Conservation (phyloP, 805 yeast genomes). For the Lipomyces spencermartinsiae region DNA sequence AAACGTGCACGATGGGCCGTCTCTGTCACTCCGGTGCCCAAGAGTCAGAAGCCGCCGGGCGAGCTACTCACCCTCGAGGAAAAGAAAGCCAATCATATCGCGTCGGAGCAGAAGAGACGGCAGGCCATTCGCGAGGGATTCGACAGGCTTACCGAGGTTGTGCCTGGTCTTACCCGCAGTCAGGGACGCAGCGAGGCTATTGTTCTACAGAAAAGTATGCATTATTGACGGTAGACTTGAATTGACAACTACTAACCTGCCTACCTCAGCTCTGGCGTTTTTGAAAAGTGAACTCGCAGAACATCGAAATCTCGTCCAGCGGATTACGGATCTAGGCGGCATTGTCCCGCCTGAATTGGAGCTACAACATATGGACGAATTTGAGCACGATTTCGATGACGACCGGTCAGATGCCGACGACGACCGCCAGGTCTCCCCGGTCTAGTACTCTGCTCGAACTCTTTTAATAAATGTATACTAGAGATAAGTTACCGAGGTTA, state of each 20-base stretch:
- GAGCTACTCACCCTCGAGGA: slow-evolving; percentile 44
- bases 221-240: not conserved
- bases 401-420: slow-evolving; percentile 9
- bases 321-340: slow-evolving; percentile 37
- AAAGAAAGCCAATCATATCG: slow-evolving; percentile 69
- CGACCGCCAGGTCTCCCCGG: slow-evolving; percentile 1
- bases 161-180: slow-evolving; percentile 70
- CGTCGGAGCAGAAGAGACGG: slow-evolving; percentile 85
- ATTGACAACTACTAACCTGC: slow-evolving; percentile 1
- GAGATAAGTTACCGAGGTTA: not conserved
- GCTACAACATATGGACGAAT: slow-evolving; percentile 21
- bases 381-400: slow-evolving; percentile 18
- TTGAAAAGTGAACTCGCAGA: slow-evolving; percentile 44
- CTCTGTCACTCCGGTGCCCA: slow-evolving; percentile 34
- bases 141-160: slow-evolving; percentile 72
- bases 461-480: not conserved
- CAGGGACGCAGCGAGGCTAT: slow-evolving; percentile 83
- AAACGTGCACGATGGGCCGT: slow-evolving; percentile 14
- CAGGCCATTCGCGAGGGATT: slow-evolving; percentile 84
- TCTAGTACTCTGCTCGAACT: not conserved
- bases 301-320: slow-evolving; percentile 41
- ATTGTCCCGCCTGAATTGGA: slow-evolving; percentile 30
- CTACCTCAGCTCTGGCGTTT: slow-evolving; percentile 44
- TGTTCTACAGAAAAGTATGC: slow-evolving; percentile 63
- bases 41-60: slow-evolving; percentile 39